phyloP scores from a whole-genome alignment of 805 yeast genomes.

The Zygoascus biomembranicola region DNA sequence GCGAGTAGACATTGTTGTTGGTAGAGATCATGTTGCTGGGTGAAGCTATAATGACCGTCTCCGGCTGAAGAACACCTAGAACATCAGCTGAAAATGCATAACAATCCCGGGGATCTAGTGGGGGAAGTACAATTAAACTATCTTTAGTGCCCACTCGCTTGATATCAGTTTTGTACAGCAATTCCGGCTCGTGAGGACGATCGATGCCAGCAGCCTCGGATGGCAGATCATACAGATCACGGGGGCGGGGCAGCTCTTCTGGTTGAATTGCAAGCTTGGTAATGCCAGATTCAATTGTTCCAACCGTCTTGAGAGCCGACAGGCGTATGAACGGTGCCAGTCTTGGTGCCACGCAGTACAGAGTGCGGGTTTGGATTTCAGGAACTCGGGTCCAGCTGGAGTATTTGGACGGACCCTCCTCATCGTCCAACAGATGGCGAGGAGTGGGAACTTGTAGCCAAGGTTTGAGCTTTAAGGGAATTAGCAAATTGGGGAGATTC shows the following conservation, averaged over 20 bases:
- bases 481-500: no score
- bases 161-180: constrained; percentile 3
- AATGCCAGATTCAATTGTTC: background rate
- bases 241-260: background rate
- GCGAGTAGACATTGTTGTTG: constrained; percentile 7
- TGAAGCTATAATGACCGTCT: constrained; percentile 6
- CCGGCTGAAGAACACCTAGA: constrained; percentile 9
- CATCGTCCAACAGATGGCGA: constrained; percentile 45
- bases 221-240: constrained; percentile 12
- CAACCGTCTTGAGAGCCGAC: background rate
- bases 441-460: constrained; percentile 42
- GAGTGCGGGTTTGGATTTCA: background rate
- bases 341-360: constrained; percentile 11
- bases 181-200: constrained; percentile 1
- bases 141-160: constrained; percentile 2
- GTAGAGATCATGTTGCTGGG: constrained; percentile 13
- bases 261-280: background rate
- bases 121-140: constrained; percentile 8
- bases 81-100: constrained; percentile 10
- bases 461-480: constrained; percentile 20
- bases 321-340: constrained; percentile 7
- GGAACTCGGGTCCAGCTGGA: constrained; percentile 13
- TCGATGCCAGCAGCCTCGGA: constrained; percentile 4
- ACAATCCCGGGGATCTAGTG: constrained; percentile 12
- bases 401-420: constrained; percentile 17